phyloP scores from a whole-genome alignment of 768 basidiomycete genomes.

The Leccinellum albellum region DNA sequence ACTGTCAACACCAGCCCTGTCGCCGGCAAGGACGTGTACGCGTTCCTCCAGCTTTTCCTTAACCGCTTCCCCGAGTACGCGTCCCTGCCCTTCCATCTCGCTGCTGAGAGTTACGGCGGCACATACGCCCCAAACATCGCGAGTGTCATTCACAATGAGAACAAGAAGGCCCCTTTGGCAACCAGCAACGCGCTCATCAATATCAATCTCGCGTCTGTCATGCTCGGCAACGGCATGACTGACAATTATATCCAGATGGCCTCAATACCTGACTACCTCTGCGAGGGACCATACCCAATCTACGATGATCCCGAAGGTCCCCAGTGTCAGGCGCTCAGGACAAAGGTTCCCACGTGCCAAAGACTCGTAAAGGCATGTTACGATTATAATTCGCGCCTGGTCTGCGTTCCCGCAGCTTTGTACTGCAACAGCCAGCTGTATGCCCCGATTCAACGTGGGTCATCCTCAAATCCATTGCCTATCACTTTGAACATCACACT shows the following conservation, averaged over 20 bases:
- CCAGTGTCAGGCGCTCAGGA: constrained; percentile 57
- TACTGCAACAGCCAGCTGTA: constrained; percentile 80
- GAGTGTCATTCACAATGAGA: constrained; percentile 73
- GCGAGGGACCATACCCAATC: constrained; percentile 78
- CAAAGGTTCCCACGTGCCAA: constrained; percentile 73
- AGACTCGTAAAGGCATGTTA: constrained; percentile 71
- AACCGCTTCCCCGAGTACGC: constrained; percentile 73
- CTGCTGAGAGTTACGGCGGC: constrained; percentile 77
- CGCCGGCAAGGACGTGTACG: constrained; percentile 87
- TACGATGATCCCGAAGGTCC: constrained; percentile 68
- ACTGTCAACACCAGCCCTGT: constrained; percentile 76
- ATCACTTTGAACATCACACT: not conserved
- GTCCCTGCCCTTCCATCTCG: constrained; percentile 67
- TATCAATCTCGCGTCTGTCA: constrained; percentile 79
- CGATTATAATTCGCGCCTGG: constrained; percentile 50
- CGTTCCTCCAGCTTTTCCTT: constrained; percentile 79
- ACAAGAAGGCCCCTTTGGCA: constrained; percentile 50
- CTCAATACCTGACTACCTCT: constrained; percentile 77
- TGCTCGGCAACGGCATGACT: constrained; percentile 87
- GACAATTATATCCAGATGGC: constrained; percentile 81
- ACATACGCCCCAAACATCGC: constrained; percentile 86
- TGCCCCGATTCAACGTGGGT: constrained; percentile 66
- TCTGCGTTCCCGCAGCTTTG: constrained; percentile 68
- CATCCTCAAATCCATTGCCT: not conserved
- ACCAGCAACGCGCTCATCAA: constrained; percentile 41